Evolutionary conservation across 75 land plant species (phyloP), one percentile per base, ranked within the genome.

Genomic region (Picea glauca): DNA sequence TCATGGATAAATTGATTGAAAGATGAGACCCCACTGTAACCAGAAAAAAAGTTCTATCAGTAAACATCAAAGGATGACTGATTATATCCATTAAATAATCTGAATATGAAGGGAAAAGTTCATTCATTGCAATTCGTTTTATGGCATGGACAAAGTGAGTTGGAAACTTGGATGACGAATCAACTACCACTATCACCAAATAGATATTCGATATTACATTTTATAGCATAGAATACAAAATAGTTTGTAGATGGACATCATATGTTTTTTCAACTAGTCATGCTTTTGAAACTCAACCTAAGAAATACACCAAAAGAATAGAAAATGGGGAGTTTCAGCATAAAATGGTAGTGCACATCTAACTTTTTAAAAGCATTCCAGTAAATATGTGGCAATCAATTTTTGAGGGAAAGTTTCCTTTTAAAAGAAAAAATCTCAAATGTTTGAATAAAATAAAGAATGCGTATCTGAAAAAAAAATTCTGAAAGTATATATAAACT

Each of bases 1-100:
- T 98, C 94, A 81, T 95, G 96, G 67, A 98, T 85, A 62, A 98
- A 90, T 80, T 89, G 79, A 79, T 98, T 98, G 90, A 98, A 98
- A 59, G 99, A 98, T 33, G 99, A 98, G 3, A 92, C 99, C n/a
- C 99, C 99, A 81, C 99, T 98, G 90, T 62, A 5, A 80, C 66
- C 77, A 83, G n/a, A 83, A 77, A 17, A 30, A 26, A 74, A 81
- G 59, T 75, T 9, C 38, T 31, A 57, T 75, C 33, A 57, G 76
- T 58, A 57, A 75, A 58, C 15, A 75, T 57, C 18, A 57, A 56
- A 75, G n/a, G 43, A 0, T 0, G 21, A 43, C 20, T 20, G 9
- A 11, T 13, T 18, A 70, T 12, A 43, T 70, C 56, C 12, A n/a
- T 70, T 40, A 15, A 20, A 70, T 2, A 43, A 70, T 40, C 13